Evolutionary conservation across 2,329 filamentous ascomycete genomes (phyloP).

Genomic region (Cyanodermella asteris): DNA sequence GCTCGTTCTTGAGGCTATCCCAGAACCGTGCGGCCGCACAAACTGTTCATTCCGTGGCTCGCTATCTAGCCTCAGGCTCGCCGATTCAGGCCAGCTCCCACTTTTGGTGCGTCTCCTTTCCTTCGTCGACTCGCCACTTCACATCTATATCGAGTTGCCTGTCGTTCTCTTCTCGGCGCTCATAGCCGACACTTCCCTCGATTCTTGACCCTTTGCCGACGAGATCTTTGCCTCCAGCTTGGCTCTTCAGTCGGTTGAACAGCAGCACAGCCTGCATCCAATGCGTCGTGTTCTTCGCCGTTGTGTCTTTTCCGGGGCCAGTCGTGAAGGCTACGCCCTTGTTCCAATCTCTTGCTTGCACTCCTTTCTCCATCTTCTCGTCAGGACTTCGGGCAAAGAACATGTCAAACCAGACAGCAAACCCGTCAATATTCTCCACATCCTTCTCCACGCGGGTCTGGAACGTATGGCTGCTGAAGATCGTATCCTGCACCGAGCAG

Average conservation of each 20-base stretch:
- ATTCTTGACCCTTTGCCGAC: constrained; percentile 36
- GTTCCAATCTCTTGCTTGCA: no score
- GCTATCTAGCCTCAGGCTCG: no score
- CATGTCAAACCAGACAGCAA: constrained; percentile 82
- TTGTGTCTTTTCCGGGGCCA: no score
- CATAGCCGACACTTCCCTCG: constrained; percentile 46
- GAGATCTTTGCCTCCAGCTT: constrained; percentile 16
- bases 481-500: constrained; percentile 47
- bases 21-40: no score
- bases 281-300: constrained; percentile 57
- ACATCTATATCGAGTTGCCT: constrained; percentile 44
- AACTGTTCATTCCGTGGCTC: no score
- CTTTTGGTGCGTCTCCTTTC: no score
- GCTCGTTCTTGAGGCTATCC: no score
- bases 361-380: constrained; percentile 37
- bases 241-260: constrained; percentile 34
- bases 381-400: constrained; percentile 44
- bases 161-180: constrained; percentile 46
- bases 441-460: constrained; percentile 36
- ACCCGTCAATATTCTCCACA: constrained; percentile 57
- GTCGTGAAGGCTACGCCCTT: constrained; percentile 69
- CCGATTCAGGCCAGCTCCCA: no score
- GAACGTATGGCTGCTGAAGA: constrained; percentile 47
- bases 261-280: constrained; percentile 73
- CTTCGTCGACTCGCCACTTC: constrained; percentile 32